Evolutionary conservation across 2,329 filamentous ascomycete species (phyloP).

Genomic region (Hypoxylon sp.): DNA sequence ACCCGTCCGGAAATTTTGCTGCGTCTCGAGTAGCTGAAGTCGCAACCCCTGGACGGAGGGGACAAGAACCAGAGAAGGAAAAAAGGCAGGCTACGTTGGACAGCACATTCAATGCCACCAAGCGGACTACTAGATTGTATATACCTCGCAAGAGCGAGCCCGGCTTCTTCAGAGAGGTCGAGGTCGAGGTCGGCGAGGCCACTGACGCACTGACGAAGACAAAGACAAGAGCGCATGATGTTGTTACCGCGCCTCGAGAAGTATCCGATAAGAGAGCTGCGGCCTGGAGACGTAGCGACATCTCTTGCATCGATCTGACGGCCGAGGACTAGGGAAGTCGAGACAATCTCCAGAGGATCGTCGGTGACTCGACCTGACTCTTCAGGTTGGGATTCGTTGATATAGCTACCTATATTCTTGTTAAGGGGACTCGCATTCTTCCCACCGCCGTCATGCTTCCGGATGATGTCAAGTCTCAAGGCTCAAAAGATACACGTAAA

Average conservation of each 20-base stretch:
- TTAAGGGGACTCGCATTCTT: too few relatives aligned
- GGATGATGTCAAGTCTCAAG: too few relatives aligned
- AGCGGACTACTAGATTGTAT: constrained; percentile 49
- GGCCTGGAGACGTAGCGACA: constrained; percentile 44
- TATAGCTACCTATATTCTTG: too few relatives aligned
- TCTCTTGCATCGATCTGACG: constrained; percentile 45
- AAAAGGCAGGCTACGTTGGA: constrained; percentile 32
- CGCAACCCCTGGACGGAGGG: too few relatives aligned
- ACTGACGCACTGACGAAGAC: constrained; percentile 26
- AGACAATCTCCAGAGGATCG: not conserved
- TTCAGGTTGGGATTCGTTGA: too few relatives aligned
- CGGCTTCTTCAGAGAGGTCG: constrained; percentile 52
- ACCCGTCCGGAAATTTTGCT: not conserved
- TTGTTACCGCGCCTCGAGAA: not conserved
- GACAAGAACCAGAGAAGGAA: constrained; percentile 1
- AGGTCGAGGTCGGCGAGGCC: constrained; percentile 43
- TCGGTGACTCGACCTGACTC: not conserved
- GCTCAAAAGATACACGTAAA: too few relatives aligned
- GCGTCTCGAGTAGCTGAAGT: not conserved
- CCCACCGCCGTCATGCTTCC: too few relatives aligned
- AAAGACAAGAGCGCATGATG: not conserved
- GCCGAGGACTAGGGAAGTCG: constrained; percentile 35
- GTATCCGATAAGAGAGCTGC: constrained; percentile 1
- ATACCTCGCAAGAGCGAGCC: constrained; percentile 48
- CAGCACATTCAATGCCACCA: constrained; percentile 24